phyloP scores from a whole-genome alignment of 768 basidiomycete species.

The Clathrus columnatus region DNA sequence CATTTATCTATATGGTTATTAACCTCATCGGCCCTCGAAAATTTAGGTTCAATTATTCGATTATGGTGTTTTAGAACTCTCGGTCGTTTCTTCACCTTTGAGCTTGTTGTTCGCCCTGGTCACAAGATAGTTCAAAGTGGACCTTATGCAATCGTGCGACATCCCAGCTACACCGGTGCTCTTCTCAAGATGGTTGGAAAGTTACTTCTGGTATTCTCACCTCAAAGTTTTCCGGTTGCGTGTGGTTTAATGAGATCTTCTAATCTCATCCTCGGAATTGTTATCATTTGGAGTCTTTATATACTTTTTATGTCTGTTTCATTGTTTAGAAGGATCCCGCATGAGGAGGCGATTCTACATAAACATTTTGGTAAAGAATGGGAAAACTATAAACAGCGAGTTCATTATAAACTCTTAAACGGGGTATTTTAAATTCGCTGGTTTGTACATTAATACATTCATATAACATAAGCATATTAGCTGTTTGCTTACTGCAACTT shows the following conservation, averaged over 20 bases:
- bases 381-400: conserved; percentile 19
- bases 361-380: conserved; percentile 16
- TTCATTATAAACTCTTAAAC: conserved; percentile 20
- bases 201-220: too few relatives aligned
- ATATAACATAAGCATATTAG: too few relatives aligned
- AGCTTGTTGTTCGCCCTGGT: conserved; percentile 15
- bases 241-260: neutral
- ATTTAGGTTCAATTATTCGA: too few relatives aligned
- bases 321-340: neutral
- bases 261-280: neutral
- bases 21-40: too few relatives aligned
- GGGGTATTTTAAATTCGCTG: conserved; percentile 18
- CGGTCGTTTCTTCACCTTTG: conserved; percentile 16
- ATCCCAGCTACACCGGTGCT: conserved; percentile 12
- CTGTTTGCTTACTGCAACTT: too few relatives aligned
- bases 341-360: neutral
- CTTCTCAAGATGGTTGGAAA: conserved; percentile 6
- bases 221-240: neutral
- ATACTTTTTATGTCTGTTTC: neutral
- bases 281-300: neutral
- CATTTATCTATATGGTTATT: too few relatives aligned
- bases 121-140: conserved; percentile 16
- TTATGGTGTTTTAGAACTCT: conserved; percentile 14
- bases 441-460: too few relatives aligned
- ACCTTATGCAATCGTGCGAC: conserved; percentile 18